Evolutionary conservation across 2,329 filamentous ascomycete species (phyloP), one percentile per base, ranked within the genome.

Genomic region (Metarhizium album): DNA sequence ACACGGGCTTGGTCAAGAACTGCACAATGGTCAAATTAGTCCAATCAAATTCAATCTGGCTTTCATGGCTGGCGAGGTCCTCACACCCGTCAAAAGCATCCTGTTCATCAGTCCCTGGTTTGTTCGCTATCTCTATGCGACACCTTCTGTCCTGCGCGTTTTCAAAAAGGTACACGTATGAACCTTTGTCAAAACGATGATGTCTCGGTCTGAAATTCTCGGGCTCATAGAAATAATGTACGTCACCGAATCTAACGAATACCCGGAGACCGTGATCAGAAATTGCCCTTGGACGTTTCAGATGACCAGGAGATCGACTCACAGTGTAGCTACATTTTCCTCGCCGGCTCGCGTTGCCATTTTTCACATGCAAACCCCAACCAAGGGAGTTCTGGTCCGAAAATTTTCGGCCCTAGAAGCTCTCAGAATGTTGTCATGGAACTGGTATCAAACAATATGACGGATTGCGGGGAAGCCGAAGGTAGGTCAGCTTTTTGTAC

Each of bases 161-260:
- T 65, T 90, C 84, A 64, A 88, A 90, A 5, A 90, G 72, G 62
- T 90, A 90, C 52, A 90, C 78, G 64, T 90, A 90, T 7, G 85
- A 90, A 45, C 82, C 79, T 64, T 86, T 86, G 66, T 88, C 83
- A 65, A 91, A 90, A 48, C 86, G 82, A 66, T 90, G 84, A 65
- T 90, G 87, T n/a, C 76, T 80, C 29, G 86, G 86, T 51, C 76
- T 81, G 51, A 76, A 73, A 5, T 75, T 74, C 2, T 83, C 82
- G n/a, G 82, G 76, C 24, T 78, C 76, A 68, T 90, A 88, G 67
- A 82, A 89, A 67, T 90, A 90, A 65, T 90, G 87, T 49, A 90
- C 64, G 61, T 91, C 87, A 55, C 79, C 84, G 61, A 87, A 90
- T 60, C 86, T 46, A 33, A 20, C 18, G n/a, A 18, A 20, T 16